A percentile compares a stretch with the other conserved stretches of the same genome.
These are phyloP conservation scores for Russula griseocarnosa DNA, from an alignment of 768 basidiomycete species.

Conservation along the genomic window DNA sequence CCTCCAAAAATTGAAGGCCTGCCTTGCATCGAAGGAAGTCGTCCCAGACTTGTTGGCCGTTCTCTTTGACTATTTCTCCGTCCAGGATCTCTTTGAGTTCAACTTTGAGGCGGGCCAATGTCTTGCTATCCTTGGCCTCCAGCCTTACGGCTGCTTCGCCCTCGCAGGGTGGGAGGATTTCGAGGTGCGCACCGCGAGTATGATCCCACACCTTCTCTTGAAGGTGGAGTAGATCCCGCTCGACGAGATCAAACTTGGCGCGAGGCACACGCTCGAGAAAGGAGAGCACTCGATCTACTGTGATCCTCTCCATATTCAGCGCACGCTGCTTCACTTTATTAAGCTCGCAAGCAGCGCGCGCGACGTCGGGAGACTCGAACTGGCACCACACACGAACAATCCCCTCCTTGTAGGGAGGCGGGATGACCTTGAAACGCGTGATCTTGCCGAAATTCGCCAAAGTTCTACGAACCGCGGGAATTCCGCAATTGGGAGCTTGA, in stretches of 20 bases:
- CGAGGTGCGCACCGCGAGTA: constrained; percentile 34
- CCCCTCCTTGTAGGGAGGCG: constrained; percentile 50
- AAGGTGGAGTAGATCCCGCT: constrained; percentile 46
- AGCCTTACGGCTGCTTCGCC: constrained; percentile 41
- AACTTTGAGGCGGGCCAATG: constrained; percentile 53
- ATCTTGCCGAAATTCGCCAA: constrained; percentile 42
- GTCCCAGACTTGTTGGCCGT: constrained; percentile 61
- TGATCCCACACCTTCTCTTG: constrained; percentile 37
- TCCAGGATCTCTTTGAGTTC: constrained; percentile 58
- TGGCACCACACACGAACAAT: constrained; percentile 52
- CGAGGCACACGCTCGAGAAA: constrained; percentile 45
- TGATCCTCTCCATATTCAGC: constrained; percentile 46
- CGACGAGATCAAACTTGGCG: constrained; percentile 40
- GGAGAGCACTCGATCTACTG: constrained; percentile 51
- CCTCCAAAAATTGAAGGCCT: constrained; percentile 45
- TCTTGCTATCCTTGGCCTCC: constrained; percentile 46
- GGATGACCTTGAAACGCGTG: constrained; percentile 43
- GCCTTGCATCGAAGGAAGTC: constrained; percentile 47
- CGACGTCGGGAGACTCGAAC: constrained; percentile 50
- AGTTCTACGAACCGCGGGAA: constrained; percentile 37
- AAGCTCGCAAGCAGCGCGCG: constrained; percentile 49
- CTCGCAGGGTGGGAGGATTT: constrained; percentile 31
- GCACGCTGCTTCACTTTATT: constrained; percentile 45
- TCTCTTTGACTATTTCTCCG: constrained; percentile 54
- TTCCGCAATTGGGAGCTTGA: constrained; percentile 34